Evolutionary conservation across 2,329 filamentous ascomycete species (phyloP).

Genomic region (Bipolaris zeicola): DNA sequence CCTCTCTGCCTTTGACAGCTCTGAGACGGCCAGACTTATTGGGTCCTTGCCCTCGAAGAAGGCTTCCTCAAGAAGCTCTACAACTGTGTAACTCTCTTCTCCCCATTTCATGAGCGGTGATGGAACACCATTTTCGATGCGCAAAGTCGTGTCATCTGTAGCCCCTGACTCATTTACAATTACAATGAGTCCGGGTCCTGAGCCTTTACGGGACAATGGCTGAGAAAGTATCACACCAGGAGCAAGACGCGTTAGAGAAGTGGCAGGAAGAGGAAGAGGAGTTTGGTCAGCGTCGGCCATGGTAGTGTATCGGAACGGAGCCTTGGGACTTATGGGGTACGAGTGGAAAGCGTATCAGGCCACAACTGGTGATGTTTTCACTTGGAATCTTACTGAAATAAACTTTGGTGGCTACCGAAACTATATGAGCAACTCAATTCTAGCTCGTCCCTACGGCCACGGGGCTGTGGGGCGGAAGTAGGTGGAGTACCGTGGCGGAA

Average conservation of each 20-base stretch:
- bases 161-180: not conserved
- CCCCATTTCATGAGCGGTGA: constrained; percentile 63
- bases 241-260: not conserved
- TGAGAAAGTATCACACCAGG: not conserved
- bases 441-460: not conserved
- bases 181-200: not conserved
- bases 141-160: not conserved
- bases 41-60: constrained; percentile 6
- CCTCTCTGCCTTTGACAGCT: not conserved
- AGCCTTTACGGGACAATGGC: not conserved
- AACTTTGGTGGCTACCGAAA: not conserved
- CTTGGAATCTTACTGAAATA: not conserved
- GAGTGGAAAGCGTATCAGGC: not conserved
- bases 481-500: not conserved
- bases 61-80: constrained; percentile 15
- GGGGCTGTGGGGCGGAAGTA: not conserved
- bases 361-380: not conserved
- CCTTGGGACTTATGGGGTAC: not conserved
- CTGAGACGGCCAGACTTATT: not conserved
- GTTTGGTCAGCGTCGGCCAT: not conserved
- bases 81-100: constrained; percentile 63
- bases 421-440: not conserved
- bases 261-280: not conserved
- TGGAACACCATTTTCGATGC: constrained; percentile 16
- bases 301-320: not conserved